Evolutionary conservation across 83 land plant species (phyloP).

Genomic region (Picea engelmannii): DNA sequence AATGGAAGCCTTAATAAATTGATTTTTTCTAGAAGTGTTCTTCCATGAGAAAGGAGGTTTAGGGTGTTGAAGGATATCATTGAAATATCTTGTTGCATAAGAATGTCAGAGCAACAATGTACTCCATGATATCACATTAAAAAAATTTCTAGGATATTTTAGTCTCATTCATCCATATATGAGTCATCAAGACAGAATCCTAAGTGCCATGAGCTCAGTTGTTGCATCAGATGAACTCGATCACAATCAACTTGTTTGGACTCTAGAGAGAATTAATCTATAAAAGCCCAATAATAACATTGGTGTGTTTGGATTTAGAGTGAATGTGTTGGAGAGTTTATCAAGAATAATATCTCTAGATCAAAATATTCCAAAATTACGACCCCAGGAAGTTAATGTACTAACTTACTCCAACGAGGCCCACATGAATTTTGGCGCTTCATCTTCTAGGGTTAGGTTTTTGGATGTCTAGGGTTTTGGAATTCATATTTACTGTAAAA

Average conservation of each 20-base stretch:
- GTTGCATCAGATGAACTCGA: not conserved
- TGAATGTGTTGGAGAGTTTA: constrained; percentile 15
- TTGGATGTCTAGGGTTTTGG: too few species aligned
- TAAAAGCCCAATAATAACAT: not conserved
- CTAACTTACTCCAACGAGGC: too few species aligned
- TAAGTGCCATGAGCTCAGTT: not conserved
- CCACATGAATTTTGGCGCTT: too few species aligned
- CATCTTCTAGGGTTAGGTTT: too few species aligned
- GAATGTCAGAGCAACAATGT: too few species aligned
- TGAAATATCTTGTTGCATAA: too few species aligned
- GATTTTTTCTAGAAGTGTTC: constrained; percentile 13
- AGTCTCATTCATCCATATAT: constrained; percentile 9
- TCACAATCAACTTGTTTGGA: not conserved
- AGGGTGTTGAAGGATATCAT: constrained; percentile 18
- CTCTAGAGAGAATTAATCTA: not conserved
- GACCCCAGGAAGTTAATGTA: too few species aligned
- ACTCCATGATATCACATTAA: not conserved
- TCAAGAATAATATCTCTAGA: constrained; percentile 2
- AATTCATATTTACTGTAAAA: too few species aligned
- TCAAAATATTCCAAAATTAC: too few species aligned
- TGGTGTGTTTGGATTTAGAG: constrained; percentile 20
- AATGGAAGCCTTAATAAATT: too few species aligned
- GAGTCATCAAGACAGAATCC: not conserved
- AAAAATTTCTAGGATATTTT: constrained; percentile 20
- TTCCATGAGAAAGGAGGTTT: constrained; percentile 23